Base-by-base conservation (phyloP, 2,329 filamentous ascomycete genomes). In the Cercospora nicotianae region DNA sequence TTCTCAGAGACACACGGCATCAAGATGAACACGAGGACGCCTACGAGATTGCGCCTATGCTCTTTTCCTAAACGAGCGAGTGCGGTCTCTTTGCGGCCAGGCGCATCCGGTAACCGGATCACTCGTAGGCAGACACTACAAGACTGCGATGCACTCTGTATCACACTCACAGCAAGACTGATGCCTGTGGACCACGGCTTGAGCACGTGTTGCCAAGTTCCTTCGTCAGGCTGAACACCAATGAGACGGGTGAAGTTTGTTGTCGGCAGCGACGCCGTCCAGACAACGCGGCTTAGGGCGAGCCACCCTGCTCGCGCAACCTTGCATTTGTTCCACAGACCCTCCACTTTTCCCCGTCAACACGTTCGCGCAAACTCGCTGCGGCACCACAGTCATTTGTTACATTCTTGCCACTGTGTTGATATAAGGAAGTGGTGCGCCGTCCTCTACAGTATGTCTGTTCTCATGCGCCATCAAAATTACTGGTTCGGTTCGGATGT, bases 221-320 rank as follows among this genome's bases (percentile, higher is more conserved):
- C 30, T 18, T 59, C 55, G 31, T 59, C 30, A 59, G 28, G 55
- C 55, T 36, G 18, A 36, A 33, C 53, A 31, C 53, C 53, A 57
- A 33, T 58, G 26, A 53, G 16, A n/a, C 30, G 55, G 23, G 55
- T 18, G 30, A 31, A 59, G 55, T 59, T 59, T 59, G 55, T 36
- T 58, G 30, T 31, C 28, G 55, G 55, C 48, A 53, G 30, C 30
- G 55, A 33, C 55, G 55, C 26, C 55, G 55, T 33, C 55, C 55
- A n/a, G 55, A 59, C 55, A 59, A 59, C 55, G 55, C 55, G 26
- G 55, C 55, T 31, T 58, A 58, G 55, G 55, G 55, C 55, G 30
- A 59, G 55, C 28, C 28, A 18, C 55, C 55, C 55, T 59, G 55
- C 10, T 18, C 55, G 31, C 55, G 55, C 55, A 36, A 59, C 55